Evolutionary conservation across 106 monocot species (phyloP).

Genomic region (Posidonia australis): DNA sequence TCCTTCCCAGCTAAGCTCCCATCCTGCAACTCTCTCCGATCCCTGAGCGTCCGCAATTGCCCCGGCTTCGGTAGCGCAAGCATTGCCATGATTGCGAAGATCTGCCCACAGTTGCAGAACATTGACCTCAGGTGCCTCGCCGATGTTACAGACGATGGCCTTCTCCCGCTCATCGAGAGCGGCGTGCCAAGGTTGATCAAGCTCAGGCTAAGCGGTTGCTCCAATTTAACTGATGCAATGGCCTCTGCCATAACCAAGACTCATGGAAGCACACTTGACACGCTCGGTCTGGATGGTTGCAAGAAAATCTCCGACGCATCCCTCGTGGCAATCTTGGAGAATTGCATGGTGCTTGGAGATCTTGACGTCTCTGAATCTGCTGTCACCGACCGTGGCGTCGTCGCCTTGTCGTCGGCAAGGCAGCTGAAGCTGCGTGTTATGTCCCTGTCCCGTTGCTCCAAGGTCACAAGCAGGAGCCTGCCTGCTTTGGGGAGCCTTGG

Average conservation of each 20-base stretch:
- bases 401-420: constrained; percentile 49
- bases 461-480: constrained; percentile 37
- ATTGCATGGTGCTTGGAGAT: constrained; percentile 42
- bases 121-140: constrained; percentile 50
- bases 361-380: constrained; percentile 52
- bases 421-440: constrained; percentile 44
- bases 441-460: constrained; percentile 67
- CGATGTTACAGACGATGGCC: constrained; percentile 45
- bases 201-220: constrained; percentile 53
- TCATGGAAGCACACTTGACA: constrained; percentile 48
- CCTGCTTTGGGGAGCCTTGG: constrained; percentile 47
- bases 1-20: constrained; percentile 5
- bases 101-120: constrained; percentile 47
- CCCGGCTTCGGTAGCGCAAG: constrained; percentile 55
- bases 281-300: constrained; percentile 60
- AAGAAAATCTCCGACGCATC: constrained; percentile 50
- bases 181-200: constrained; percentile 36
- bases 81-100: constrained; percentile 44
- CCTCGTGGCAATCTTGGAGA: constrained; percentile 47
- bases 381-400: constrained; percentile 62
- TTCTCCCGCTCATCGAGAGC: constrained; percentile 47
- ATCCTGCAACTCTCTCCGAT: constrained; percentile 33
- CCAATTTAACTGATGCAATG: constrained; percentile 48
- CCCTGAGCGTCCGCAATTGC: constrained; percentile 49
- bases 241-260: constrained; percentile 30